A percentile compares a stretch with the other conserved stretches of the same genome.
Evolutionary conservation across 805 yeast species (phyloP).

Genomic region (Saturnispora diversa): DNA sequence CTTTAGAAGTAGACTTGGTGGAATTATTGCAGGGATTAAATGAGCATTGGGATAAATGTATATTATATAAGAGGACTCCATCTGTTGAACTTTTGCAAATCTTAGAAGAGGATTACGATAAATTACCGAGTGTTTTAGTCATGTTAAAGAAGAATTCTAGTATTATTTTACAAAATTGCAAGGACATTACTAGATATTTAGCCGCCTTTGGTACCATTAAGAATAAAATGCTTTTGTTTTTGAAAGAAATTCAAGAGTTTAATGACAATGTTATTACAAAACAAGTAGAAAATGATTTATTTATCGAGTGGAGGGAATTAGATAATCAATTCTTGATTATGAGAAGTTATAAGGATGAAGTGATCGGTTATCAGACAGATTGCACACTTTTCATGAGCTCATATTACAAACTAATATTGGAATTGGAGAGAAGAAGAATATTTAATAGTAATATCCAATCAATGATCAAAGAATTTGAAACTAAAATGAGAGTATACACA

Average conservation of each 20-base stretch:
- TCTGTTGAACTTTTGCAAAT: constrained; percentile 36
- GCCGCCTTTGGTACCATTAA: constrained; percentile 18
- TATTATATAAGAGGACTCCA: constrained; percentile 32
- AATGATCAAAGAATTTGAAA: constrained; percentile 36
- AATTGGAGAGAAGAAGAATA: constrained; percentile 42
- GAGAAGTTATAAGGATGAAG: constrained; percentile 14
- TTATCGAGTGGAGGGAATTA: constrained; percentile 4
- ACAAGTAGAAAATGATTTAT: constrained; percentile 10
- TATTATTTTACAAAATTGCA: constrained; percentile 24
- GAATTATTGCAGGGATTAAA: constrained; percentile 62
- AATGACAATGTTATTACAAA: constrained; percentile 7
- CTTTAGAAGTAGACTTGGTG: constrained; percentile 63
- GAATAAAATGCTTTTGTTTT: constrained; percentile 7
- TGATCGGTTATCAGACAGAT: constrained; percentile 32
- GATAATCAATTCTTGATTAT: constrained; percentile 10
- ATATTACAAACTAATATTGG: constrained; percentile 44
- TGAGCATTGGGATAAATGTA: constrained; percentile 76
- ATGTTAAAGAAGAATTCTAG: constrained; percentile 36
- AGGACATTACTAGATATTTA: constrained; percentile 21
- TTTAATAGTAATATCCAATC: constrained; percentile 34
- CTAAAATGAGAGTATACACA: constrained; percentile 32
- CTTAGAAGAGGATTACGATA: constrained; percentile 44
- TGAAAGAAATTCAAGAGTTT: constrained; percentile 10
- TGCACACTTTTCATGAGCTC: constrained; percentile 44
- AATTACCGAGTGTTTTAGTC: constrained; percentile 48